Conservation (phyloP, 805 yeast species). For the Suhomyces faveliae region DNA sequence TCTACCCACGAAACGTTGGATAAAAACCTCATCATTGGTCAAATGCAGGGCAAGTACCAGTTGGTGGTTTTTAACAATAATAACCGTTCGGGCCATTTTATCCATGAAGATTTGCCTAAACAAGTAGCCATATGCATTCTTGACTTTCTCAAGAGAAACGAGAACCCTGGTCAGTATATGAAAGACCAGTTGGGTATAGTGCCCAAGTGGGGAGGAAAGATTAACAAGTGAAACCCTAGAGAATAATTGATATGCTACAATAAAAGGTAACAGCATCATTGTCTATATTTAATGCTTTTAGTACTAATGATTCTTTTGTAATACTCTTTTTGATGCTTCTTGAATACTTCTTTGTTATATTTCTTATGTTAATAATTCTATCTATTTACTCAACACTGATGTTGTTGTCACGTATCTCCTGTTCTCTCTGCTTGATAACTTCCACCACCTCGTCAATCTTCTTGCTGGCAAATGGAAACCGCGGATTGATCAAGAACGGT, state of each 20-base stretch:
- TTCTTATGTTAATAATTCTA: too few relatives aligned
- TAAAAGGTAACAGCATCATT: too few relatives aligned
- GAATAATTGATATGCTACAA: not conserved
- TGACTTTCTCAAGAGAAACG: slow-evolving; percentile 50
- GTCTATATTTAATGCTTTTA: too few relatives aligned
- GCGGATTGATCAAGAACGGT: slow-evolving; percentile 91
- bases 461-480: slow-evolving; percentile 84
- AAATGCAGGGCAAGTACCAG: slow-evolving; percentile 97
- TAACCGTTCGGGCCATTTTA: slow-evolving; percentile 71
- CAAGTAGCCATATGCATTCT: slow-evolving; percentile 58
- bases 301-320: too few relatives aligned
- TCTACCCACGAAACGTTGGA: slow-evolving; percentile 92
- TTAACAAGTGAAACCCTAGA: not conserved
- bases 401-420: slow-evolving; percentile 23
- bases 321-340: too few relatives aligned
- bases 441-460: slow-evolving; percentile 80
- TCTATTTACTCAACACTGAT: slow-evolving; percentile 48
- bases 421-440: slow-evolving; percentile 45
- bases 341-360: too few relatives aligned
- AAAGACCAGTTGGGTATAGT: slow-evolving; percentile 29
- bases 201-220: slow-evolving; percentile 36
- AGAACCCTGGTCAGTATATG: slow-evolving; percentile 31
- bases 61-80: slow-evolving; percentile 68
- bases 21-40: slow-evolving; percentile 84
- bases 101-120: slow-evolving; percentile 87